Base-by-base conservation (phyloP, 805 yeast species). In the Candida berthetii region DNA sequence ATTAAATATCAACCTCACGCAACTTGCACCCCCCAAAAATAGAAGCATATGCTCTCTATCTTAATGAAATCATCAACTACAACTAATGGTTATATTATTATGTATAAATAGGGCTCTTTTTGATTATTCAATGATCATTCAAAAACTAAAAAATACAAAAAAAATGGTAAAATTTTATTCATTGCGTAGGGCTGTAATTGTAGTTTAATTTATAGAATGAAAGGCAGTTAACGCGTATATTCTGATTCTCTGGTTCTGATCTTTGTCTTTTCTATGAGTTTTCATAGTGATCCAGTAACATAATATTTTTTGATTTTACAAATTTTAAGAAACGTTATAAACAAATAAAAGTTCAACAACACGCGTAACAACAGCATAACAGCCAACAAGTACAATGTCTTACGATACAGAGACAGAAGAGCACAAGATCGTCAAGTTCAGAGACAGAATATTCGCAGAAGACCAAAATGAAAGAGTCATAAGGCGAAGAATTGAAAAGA, bases 401-500 rank as follows among this genome's bases (percentile, higher is more conserved):
- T 20, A 34, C 17, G 36, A 19, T n/a, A n/a, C 13, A n/a, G 36
- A 34, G 28, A 34, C 36, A n/a, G 36, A 34, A 20, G 36, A n/a
- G 20, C 27, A 19, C 15, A 34, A 34, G 27, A 22, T 34, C 14
- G 36, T 34, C 17, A 20, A 17, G 36, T 34, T 34, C 27, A 34
- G 36, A n/a, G 28, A 34, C 14, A 20, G 25, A 4, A 8, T 34
- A 6, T 34, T 34, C 10, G 25, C n/a, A 3, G 36, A 34, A 16
- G 20, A 40, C 31, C 35, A 8, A 18, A 39, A 44, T 3, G 44
- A 47, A 8, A 11, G 27, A 7, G 18, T 43, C 8, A 45, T 40
- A 19, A 42, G 56, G 13, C 48, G 53, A 14, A 32, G 35, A 29
- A 28, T 54, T 4, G 56, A 58, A 42, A 45, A 44, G 36, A 46